Base-by-base conservation (phyloP, 805 yeast species). In the Blastobotrys chiropterorum region DNA sequence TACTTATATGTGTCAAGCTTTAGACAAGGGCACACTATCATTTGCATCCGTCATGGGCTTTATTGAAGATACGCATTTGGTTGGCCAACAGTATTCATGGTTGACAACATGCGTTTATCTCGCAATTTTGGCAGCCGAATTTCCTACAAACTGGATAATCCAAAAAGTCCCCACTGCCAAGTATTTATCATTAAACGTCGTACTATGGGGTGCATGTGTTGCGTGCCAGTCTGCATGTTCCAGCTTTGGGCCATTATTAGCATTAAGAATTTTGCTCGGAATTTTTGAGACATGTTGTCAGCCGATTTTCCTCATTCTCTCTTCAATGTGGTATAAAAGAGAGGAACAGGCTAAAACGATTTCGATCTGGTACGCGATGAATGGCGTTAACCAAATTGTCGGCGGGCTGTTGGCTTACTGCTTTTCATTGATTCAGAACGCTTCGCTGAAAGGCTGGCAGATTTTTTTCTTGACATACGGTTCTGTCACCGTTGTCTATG, bases 381-480 rank as follows among this genome's bases (percentile, higher is more conserved):
- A 73, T 39, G 80, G 80, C 6, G 57, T 72, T 17, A 80, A 79
- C 15, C 59, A 71, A 4, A 60, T 76, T 2, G 41, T 75, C 14
- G 81, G 81, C n/a, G 72, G 73, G 15, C 70, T 70, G 11, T 73
- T 79, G 48, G 79, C 81, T 1, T 78, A 76, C 56, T 80, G 79
- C 2, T 57, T 74, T 45, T 63, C 69, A 51, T 51, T 50, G 1
- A 65, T 74, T 59, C 62, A 56, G 5, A 65, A 62, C 6, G 70
- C 65, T 55, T 34, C 62, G 3, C 48, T 69, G 31, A 59, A 62
- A 5, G 67, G 66, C 17, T 83, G 85, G 85, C 75, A 77, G 57
- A 62, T 81, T 14, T 74, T 80, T 51, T 76, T 75, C 65, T 72
- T 82, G 30, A 75, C 81, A 49, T 72, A 77, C 51, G 88, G 86